Evolutionary conservation across 495 filamentous ascomycete species (phyloP).

Genomic region (Hypoxylon trugodes): DNA sequence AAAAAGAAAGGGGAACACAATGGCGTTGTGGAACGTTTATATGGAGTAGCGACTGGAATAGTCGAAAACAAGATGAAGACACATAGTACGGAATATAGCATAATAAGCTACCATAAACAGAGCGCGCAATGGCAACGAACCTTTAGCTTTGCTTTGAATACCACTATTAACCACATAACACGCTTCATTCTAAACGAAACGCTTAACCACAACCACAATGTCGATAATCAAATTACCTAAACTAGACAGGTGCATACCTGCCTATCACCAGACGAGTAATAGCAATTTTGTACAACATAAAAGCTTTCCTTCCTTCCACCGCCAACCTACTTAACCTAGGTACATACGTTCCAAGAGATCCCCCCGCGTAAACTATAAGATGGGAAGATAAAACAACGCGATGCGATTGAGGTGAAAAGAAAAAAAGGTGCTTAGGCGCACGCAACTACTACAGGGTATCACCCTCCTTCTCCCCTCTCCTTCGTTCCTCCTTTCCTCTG

Average conservation of each 20-base stretch:
- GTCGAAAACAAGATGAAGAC: slow-evolving; percentile 12
- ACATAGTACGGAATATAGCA: too few relatives aligned
- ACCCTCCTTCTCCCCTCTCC: background rate
- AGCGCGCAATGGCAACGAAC: too few relatives aligned
- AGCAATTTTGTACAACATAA: slow-evolving; percentile 21
- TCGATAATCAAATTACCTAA: slow-evolving; percentile 21
- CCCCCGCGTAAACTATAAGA: too few relatives aligned
- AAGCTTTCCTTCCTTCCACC: background rate
- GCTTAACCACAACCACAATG: too few relatives aligned
- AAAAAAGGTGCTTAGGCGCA: too few relatives aligned
- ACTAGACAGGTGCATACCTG: background rate
- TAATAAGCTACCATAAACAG: too few relatives aligned
- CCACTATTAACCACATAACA: too few relatives aligned
- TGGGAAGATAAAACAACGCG: too few relatives aligned
- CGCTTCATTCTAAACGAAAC: too few relatives aligned
- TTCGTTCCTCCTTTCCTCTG: background rate
- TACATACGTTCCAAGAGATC: too few relatives aligned
- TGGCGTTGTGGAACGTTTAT: slow-evolving; percentile 91
- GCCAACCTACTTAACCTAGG: background rate
- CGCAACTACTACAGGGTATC: slow-evolving; percentile 20
- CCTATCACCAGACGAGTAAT: background rate
- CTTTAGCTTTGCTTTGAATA: too few relatives aligned
- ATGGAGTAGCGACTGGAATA: slow-evolving; percentile 85
- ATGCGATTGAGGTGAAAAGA: too few relatives aligned
- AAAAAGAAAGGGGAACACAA: slow-evolving; percentile 80